Conservation (phyloP, 163 green algal species). For the Chlorella variabilis region DNA sequence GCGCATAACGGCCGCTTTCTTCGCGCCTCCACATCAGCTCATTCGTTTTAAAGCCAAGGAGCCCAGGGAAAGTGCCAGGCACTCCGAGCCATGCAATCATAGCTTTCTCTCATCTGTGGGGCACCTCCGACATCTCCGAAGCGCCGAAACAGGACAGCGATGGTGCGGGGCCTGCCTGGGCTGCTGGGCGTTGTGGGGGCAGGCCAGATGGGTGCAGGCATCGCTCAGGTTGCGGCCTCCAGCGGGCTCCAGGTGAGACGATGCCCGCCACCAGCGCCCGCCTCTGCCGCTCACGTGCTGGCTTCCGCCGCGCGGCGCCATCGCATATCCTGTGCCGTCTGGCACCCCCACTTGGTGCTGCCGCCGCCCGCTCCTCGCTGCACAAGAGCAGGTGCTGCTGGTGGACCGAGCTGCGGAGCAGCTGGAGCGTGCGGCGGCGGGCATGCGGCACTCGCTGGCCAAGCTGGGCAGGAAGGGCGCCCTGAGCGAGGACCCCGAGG, state of each 20-base stretch:
- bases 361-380: no score
- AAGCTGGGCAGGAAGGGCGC: slow-evolving; percentile 62
- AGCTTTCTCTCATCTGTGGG: no score
- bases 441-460: slow-evolving; percentile 53
- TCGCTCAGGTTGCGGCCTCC: slow-evolving; percentile 56
- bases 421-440: slow-evolving; percentile 50
- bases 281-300: no score
- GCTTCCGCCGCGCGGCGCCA: no score
- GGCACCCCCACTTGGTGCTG: slow-evolving; percentile 45
- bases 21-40: no score
- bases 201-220: slow-evolving; percentile 88
- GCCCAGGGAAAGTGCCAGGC: no score
- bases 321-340: slow-evolving; percentile 50
- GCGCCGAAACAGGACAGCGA: no score
- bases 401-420: slow-evolving; percentile 56
- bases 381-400: slow-evolving; percentile 46
- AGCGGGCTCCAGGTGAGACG: slow-evolving; percentile 44
- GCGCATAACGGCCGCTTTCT: no score
- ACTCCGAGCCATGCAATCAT: no score
- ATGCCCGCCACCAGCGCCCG: no score
- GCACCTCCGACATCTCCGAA: no score
- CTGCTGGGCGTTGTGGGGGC: slow-evolving; percentile 82
- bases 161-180: slow-evolving; percentile 52
- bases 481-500: slow-evolving; percentile 41
- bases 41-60: no score